phyloP scores from a whole-genome alignment of 371 early-diverging fungal species.

The Lichtheimia ramosa region DNA sequence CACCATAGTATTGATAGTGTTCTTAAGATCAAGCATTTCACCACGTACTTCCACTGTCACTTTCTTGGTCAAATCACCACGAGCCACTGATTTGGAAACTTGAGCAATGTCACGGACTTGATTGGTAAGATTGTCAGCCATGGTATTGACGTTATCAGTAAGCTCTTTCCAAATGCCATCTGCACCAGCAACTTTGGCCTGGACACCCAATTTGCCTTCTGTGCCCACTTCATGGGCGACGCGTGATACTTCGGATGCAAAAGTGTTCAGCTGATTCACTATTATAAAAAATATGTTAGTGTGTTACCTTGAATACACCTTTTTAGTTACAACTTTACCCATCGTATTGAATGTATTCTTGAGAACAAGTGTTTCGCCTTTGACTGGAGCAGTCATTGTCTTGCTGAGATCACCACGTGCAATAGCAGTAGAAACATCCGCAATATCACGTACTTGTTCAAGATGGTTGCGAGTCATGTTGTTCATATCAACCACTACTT shows the following conservation, averaged over 20 bases:
- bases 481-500: slow-evolving; percentile 68
- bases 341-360: slow-evolving; percentile 76
- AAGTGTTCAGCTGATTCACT: slow-evolving; percentile 34
- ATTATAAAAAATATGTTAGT: not conserved
- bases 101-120: slow-evolving; percentile 52
- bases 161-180: slow-evolving; percentile 62
- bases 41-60: slow-evolving; percentile 46
- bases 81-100: slow-evolving; percentile 48
- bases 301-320: not conserved
- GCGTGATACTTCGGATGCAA: slow-evolving; percentile 38
- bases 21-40: slow-evolving; percentile 52
- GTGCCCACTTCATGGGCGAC: slow-evolving; percentile 39
- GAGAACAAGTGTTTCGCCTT: slow-evolving; percentile 68
- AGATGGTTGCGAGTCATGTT: slow-evolving; percentile 65
- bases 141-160: slow-evolving; percentile 54
- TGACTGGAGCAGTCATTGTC: slow-evolving; percentile 66
- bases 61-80: slow-evolving; percentile 46
- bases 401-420: slow-evolving; percentile 72
- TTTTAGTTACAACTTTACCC: slow-evolving; percentile 43
- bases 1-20: slow-evolving; percentile 57
- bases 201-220: slow-evolving; percentile 32
- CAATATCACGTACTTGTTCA: slow-evolving; percentile 74
- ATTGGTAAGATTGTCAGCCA: slow-evolving; percentile 42
- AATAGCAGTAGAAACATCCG: slow-evolving; percentile 72
- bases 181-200: slow-evolving; percentile 36